A percentile compares a stretch with the other conserved stretches of the same genome.
These are phyloP conservation scores for Rhytidhysteron rufulum DNA, from an alignment of 2,329 filamentous ascomycete genomes.

Conservation along the genomic window DNA sequence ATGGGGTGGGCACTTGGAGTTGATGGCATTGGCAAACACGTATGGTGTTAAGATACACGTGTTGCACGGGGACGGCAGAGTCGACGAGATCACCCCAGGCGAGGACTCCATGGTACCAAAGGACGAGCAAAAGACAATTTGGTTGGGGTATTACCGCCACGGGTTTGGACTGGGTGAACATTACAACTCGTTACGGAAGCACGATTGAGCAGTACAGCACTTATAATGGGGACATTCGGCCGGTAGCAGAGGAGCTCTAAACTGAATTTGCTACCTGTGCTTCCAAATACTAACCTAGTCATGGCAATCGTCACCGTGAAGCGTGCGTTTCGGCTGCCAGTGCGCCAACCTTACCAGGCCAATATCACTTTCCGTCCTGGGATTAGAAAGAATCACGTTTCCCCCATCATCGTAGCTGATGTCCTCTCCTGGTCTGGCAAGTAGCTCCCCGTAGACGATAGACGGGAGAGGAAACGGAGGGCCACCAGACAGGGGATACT, in stretches of 20 bases:
- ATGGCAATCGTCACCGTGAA: slow-evolving; percentile 46
- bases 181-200: slow-evolving; percentile 76
- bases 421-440: slow-evolving; percentile 65
- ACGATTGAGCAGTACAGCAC: slow-evolving; percentile 18
- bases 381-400: slow-evolving; percentile 46
- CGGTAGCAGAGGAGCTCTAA: too few relatives aligned
- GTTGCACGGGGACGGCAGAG: slow-evolving; percentile 73
- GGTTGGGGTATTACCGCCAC: slow-evolving; percentile 94
- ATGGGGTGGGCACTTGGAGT: slow-evolving; percentile 92
- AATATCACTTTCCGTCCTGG: slow-evolving; percentile 38
- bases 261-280: slow-evolving; percentile 21
- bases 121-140: slow-evolving; percentile 58
- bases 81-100: slow-evolving; percentile 66
- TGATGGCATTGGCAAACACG: slow-evolving; percentile 75
- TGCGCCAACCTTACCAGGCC: slow-evolving; percentile 47
- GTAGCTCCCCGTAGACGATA: slow-evolving; percentile 67
- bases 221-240: too few relatives aligned
- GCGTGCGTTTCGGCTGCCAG: slow-evolving; percentile 55
- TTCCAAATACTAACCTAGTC: slow-evolving; percentile 51
- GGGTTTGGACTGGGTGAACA: slow-evolving; percentile 94
- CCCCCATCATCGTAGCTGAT: slow-evolving; percentile 58
- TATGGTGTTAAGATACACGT: slow-evolving; percentile 81
- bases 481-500: slow-evolving; percentile 60
- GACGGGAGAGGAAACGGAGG: slow-evolving; percentile 71
- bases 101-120: slow-evolving; percentile 38